phyloP scores from a whole-genome alignment of 1,284 basidiomycete genomes.

The Polyporus tsugae region DNA sequence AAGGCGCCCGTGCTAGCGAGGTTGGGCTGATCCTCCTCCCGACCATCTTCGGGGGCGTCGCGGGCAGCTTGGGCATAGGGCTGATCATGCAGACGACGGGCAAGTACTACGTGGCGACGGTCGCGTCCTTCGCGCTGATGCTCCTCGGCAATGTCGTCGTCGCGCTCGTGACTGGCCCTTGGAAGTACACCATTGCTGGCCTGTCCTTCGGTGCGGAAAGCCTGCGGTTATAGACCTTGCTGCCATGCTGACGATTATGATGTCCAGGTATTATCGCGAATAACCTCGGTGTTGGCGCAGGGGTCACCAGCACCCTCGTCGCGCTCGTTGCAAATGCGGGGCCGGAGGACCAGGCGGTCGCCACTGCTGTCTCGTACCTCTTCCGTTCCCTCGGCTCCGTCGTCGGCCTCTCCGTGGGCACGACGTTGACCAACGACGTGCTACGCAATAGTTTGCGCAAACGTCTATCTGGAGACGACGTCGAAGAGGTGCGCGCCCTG shows the following conservation, averaged over 20 bases:
- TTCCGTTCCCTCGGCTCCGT: slow-evolving; percentile 71
- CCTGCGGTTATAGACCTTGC: too few relatives aligned
- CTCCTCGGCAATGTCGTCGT: slow-evolving; percentile 50
- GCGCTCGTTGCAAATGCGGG: slow-evolving; percentile 70
- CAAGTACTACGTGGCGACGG: slow-evolving; percentile 61
- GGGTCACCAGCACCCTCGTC: slow-evolving; percentile 64
- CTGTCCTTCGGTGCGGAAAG: slow-evolving; percentile 51
- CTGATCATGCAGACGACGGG: slow-evolving; percentile 66
- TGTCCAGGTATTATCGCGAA: slow-evolving; percentile 50
- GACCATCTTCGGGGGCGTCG: slow-evolving; percentile 52
- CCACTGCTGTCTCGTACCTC: slow-evolving; percentile 71
- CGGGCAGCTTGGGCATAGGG: slow-evolving; percentile 59
- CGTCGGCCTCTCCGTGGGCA: slow-evolving; percentile 61
- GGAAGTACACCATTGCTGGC: slow-evolving; percentile 46
- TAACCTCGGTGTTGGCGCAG: slow-evolving; percentile 56
- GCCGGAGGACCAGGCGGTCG: slow-evolving; percentile 65
- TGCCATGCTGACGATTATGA: neutral
- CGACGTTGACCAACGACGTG: slow-evolving; percentile 60
- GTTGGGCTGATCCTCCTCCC: slow-evolving; percentile 61
- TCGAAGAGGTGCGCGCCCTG: slow-evolving; percentile 53
- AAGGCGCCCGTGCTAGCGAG: slow-evolving; percentile 51
- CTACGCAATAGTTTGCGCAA: slow-evolving; percentile 53
- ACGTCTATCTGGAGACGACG: slow-evolving; percentile 51
- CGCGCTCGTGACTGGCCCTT: slow-evolving; percentile 49
- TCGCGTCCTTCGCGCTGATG: slow-evolving; percentile 50